Conservation (phyloP, 2,329 filamentous ascomycete species). For the Tympanopsis confertula region DNA sequence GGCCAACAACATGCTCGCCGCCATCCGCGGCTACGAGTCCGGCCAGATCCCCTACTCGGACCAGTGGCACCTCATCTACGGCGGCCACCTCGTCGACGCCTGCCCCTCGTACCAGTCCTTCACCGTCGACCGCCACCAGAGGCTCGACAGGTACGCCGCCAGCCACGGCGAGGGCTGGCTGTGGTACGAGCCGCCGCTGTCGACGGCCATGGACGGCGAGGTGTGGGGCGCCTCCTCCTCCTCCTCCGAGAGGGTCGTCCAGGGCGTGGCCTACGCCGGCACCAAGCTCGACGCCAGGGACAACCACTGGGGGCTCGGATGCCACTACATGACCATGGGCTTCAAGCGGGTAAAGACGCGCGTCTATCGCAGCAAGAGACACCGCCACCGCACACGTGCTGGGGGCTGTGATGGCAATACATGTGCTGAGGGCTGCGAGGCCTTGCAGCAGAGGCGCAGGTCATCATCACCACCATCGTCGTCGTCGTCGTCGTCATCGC, state of each 20-base stretch:
- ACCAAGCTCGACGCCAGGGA: conserved; percentile 2
- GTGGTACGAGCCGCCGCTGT: conserved; percentile 31
- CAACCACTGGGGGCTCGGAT: conserved; percentile 15
- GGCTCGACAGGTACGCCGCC: conserved; percentile 23
- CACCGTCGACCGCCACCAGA: conserved; percentile 20
- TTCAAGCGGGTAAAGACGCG: conserved; percentile 12
- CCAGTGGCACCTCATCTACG: conserved; percentile 28
- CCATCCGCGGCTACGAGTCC: conserved; percentile 25
- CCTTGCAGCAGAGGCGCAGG: background rate
- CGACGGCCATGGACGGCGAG: conserved; percentile 6
- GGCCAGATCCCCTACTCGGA: conserved; percentile 25
- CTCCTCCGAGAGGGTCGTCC: background rate
- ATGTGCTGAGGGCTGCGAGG: background rate
- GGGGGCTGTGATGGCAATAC: background rate
- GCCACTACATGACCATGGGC: conserved; percentile 15
- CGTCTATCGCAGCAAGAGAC: conserved; percentile 4
- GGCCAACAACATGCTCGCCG: conserved; percentile 25
- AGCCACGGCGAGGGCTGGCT: conserved; percentile 27
- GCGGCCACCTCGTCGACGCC: conserved; percentile 26
- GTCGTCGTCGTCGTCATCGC: background rate
- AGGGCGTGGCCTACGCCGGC: background rate
- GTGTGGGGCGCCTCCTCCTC: background rate
- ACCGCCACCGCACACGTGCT: background rate
- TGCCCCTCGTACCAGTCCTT: conserved; percentile 24
- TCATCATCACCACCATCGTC: background rate